Percentiles rank a stretch among this genome's conserved stretches.
Conservation (phyloP, 2,329 filamentous ascomycete species). For the Pestalotiopsis sp. region DNA sequence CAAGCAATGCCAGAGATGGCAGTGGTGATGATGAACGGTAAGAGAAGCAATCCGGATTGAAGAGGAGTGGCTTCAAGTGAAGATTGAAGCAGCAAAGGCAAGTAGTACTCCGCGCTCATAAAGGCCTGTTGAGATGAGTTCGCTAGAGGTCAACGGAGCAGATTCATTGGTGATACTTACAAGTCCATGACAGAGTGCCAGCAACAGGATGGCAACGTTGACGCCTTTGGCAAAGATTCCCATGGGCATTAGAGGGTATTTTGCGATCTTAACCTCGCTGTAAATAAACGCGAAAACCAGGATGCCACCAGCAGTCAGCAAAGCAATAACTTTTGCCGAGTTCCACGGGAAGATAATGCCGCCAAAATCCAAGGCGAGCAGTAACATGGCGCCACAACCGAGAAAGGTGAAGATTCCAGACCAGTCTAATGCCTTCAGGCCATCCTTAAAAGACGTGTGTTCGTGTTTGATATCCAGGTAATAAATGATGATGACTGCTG, state of each 20-base stretch:
- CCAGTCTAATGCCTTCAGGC: conserved; percentile 8
- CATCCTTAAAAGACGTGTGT: neutral
- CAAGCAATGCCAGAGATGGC: conserved; percentile 3
- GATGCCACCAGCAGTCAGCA: neutral
- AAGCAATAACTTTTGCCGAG: conserved; percentile 4
- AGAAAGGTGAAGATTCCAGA: neutral
- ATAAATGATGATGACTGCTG: conserved; percentile 1
- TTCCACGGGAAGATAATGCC: conserved; percentile 8
- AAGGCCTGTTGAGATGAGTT: neutral
- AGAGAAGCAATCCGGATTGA: neutral
- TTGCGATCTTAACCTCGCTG: conserved; percentile 3
- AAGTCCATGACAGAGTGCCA: conserved; percentile 7
- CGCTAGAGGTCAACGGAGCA: neutral
- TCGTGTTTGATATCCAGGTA: conserved; percentile 7
- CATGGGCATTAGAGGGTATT: conserved; percentile 8
- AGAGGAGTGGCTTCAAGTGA: neutral
- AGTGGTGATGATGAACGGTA: conserved; percentile 5
- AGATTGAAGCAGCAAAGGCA: conserved; percentile 2
- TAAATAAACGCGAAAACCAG: conserved; percentile 7
- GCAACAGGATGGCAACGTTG: neutral
- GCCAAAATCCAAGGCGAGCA: conserved; percentile 10
- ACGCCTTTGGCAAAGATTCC: conserved; percentile 1
- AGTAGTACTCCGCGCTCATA: conserved; percentile 9
- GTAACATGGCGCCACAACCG: neutral
- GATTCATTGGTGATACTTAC: neutral